Evolutionary conservation across 805 yeast species (phyloP), one percentile per base, ranked within the genome.

Genomic region (Metschnikowia cerradonensis): DNA sequence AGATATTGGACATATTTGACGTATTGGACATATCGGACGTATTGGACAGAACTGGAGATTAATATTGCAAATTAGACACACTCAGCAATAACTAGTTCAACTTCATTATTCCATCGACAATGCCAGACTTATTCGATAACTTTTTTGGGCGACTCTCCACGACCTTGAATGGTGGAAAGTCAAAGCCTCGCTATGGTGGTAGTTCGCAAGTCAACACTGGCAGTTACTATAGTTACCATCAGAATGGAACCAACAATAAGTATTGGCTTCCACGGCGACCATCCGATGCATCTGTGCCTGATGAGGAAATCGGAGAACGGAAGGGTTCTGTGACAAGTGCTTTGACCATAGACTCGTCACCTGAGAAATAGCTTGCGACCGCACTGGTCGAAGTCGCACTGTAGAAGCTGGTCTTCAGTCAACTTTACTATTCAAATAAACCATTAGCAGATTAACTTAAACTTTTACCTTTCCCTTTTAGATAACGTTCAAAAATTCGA

Each of bases 111-210:
- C n/a, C 13, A 19, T 4, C 40, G 7, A 52, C 11, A 15, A 65
- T 65, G 68, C 65, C 66, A 4, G 77, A 71, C 58, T 58, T 72
- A 54, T 72, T 72, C 53, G 77, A 72, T 49, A 70, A 71, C 52
- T 62, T 72, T 39, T 71, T 71, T 49, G 62, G 59, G 31, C 67
- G 64, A 39, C 59, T 72, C 23, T 60, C 67, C 34, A 54, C 67
- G 17, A 61, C 66, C 30, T 48, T 71, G 30, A 64, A 63, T 50
- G 72, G 72, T 13, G 75, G 75, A 17, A 68, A 68, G 45, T 55
- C 73, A 31, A 60, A 57, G 10, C 62, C 59, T 19, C 68, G 65
- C 43, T 68, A 71, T 52, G 61, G 64, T 15, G 67, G 67, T 33
- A 46, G 64, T 13, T 53, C 65, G 3, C 75, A 66, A 49, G 76